phyloP scores from a whole-genome alignment of 441 rosid genomes.

The Syzygium syzygioides region DNA sequence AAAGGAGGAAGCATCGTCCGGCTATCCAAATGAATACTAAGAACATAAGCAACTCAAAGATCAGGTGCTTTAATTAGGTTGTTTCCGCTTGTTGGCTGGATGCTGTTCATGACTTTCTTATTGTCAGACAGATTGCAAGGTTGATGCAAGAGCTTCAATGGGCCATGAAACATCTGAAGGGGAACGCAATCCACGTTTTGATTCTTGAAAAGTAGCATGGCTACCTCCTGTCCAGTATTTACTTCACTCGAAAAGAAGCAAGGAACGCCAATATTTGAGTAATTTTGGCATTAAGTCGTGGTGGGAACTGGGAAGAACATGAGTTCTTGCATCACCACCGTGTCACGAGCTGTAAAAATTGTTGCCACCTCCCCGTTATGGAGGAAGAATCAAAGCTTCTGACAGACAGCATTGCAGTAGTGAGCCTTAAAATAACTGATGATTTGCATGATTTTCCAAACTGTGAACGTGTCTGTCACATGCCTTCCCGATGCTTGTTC shows the following conservation, averaged over 20 bases:
- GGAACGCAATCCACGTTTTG: neutral
- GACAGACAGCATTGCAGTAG: neutral
- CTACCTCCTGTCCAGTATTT: neutral
- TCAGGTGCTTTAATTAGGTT: neutral
- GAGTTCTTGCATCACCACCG: neutral
- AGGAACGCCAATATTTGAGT: neutral
- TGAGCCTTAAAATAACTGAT: neutral
- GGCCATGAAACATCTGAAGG: neutral
- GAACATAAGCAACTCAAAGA: neutral
- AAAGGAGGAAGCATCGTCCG: neutral
- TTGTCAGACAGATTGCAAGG: neutral
- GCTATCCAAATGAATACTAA: neutral
- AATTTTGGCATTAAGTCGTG: neutral
- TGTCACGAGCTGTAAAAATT: neutral
- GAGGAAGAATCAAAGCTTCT: neutral
- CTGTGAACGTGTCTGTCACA: neutral
- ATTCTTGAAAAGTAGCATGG: too few relatives aligned
- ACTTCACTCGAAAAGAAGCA: neutral
- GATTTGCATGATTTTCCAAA: neutral
- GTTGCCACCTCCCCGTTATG: neutral
- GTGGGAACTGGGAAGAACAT: neutral
- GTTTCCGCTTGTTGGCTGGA: neutral
- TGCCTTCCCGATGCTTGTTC: neutral
- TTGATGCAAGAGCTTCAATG: neutral
- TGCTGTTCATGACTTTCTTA: neutral